Base-by-base conservation (phyloP, 2,329 filamentous ascomycete genomes). In the Fusarium albidum region DNA sequence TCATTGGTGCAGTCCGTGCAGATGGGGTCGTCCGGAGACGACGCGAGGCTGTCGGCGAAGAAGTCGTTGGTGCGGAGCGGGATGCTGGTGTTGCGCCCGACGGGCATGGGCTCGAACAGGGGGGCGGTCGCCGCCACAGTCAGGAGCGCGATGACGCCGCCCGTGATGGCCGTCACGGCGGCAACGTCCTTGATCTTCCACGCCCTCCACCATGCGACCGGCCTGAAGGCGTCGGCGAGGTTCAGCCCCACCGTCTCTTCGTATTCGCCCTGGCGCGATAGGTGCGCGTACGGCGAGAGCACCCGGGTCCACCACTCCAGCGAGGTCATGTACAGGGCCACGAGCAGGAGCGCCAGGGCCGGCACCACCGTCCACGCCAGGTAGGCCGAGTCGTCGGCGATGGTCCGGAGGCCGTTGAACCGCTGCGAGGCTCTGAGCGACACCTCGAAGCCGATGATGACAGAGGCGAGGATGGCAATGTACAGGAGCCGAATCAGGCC, bases 281-380 rank as follows among this genome's bases (percentile, higher is more conserved):
- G 65, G 12, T 67, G 64, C 1, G 63, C 59, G 48, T 72, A 75
- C 0, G 74, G 74, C 0, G 71, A 67, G 3, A 75, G 62, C 1
- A 69, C 54, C 6, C 73, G 68, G 2, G 68, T 66, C 37, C 64
- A 67, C 48, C 69, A 70, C 40, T 75, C 73, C 0, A 69, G 59
- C 0, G 67, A 49, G 10, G 61, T 58, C 51, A 73, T 66, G 44
- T 73, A 73, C 32, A 69, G 46, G 2, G 68, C 67, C 3, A 75
- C 49, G 1, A 67, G 17, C 0, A 66, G 59, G 2, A 75, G 50
- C 3, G 71, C 46, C 6, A 71, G 15, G 1, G 70, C 68, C 1
- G 74, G 71, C 0, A 69, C 59, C 0, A 66, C 68, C 3, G 72
- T 75, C 73, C 74, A 76, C 3, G 72, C 46, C 17, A 75, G 52